Conservation (phyloP, 202 grass and related monocot species). For the Setaria viridis region DNA sequence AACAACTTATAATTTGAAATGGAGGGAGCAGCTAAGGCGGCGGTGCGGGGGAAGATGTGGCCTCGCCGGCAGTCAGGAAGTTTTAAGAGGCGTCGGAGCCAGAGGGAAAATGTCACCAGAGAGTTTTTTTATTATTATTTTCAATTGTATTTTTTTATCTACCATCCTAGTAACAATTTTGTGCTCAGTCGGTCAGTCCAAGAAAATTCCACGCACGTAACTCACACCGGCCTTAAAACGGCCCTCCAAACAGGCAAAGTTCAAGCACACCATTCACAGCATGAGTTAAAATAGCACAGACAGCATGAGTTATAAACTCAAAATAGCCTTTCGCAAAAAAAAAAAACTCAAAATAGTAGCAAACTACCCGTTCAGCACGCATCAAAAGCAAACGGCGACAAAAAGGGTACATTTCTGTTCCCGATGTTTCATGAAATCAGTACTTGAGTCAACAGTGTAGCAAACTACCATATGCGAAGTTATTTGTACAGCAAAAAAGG, state of each 20-base stretch:
- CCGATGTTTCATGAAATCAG: not conserved
- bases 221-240: not conserved
- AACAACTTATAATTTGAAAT: too few relatives aligned
- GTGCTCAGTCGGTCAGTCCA: not conserved
- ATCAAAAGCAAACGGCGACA: not conserved
- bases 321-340: too few relatives aligned
- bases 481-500: slow-evolving; percentile 13
- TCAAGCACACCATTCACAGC: not conserved
- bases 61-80: too few relatives aligned
- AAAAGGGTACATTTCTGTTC: not conserved
- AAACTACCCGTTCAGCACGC: not conserved
- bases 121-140: not conserved
- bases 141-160: not conserved
- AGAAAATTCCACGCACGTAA: not conserved
- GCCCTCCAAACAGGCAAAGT: not conserved
- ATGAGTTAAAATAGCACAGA: not conserved
- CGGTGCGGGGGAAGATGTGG: too few relatives aligned
- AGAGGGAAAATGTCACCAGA: too few relatives aligned
- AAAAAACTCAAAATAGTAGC: not conserved
- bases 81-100: too few relatives aligned
- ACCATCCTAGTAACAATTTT: not conserved
- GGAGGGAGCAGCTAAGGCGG: too few relatives aligned
- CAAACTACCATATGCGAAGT: not conserved
- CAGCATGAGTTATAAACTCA: not conserved
- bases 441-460: not conserved